phyloP scores from a whole-genome alignment of 2,329 filamentous ascomycete species.

The Talaromyces sp. region DNA sequence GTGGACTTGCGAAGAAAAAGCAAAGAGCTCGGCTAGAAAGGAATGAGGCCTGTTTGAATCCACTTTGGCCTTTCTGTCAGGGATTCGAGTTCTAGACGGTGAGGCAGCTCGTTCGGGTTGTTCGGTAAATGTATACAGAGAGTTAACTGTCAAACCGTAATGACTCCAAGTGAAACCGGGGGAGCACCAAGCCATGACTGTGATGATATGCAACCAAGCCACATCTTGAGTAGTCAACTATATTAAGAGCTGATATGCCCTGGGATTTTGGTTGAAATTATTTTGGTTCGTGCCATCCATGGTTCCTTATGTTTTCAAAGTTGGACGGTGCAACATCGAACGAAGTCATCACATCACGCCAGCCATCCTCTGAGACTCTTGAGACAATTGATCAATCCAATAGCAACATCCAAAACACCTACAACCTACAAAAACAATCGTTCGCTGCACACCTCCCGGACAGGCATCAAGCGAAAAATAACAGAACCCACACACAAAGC shows the following conservation, averaged over 20 bases:
- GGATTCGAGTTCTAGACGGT: neutral
- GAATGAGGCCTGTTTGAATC: conserved; percentile 6
- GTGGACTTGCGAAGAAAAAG: neutral
- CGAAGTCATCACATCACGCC: conserved; percentile 3
- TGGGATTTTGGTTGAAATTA: neutral
- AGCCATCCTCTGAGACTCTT: neutral
- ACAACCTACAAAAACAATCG: conserved; percentile 1
- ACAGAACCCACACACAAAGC: neutral
- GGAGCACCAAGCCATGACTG: neutral
- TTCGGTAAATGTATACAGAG: neutral
- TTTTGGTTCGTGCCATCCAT: neutral
- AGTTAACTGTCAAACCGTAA: neutral
- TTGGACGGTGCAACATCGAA: neutral
- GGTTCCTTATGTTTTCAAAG: neutral
- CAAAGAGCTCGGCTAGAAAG: conserved; percentile 6
- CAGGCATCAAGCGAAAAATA: neutral
- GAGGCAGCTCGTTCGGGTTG: neutral
- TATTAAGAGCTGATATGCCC: conserved; percentile 5
- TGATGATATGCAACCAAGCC: conserved; percentile 12
- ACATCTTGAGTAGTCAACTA: neutral
- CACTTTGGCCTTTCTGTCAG: conserved; percentile 1
- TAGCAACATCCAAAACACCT: neutral
- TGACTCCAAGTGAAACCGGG: neutral
- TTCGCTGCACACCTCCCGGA: conserved; percentile 8
- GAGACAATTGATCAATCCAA: conserved; percentile 9